Evolutionary conservation across 345 rosid species (phyloP), one percentile per base, ranked within the genome.

Genomic region (Gossypium australe): DNA sequence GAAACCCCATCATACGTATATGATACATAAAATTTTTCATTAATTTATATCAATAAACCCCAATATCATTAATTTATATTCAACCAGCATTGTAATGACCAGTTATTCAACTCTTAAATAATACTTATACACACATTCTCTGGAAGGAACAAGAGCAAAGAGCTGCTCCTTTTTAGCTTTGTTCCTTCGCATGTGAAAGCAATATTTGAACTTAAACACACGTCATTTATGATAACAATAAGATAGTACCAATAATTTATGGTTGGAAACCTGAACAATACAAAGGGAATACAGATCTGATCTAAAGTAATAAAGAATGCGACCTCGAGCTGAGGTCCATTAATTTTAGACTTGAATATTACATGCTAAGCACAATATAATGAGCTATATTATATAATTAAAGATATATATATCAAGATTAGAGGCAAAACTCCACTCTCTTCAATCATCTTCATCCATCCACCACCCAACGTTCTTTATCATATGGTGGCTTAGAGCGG

Each of bases 241-340:
- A 20, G 61, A 59, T 24, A 59, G 8, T 59, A 25, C 14, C 25
- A 63, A 34, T 13, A 53, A 62, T 48, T 27, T 41, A 51, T 12
- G 62, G 34, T n/a, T n/a, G 48, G 11, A 48, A 77, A 25, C 48
- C 9, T 65, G 49, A 68, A 57, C 38, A 59, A 68, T 47, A 59
- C 75, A 45, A 73, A 41, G 22, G 52, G 48, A 67, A 25, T 17
- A 63, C 51, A 53, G 63, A 66, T 78, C 72, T 60, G 9, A 59
- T 59, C 29, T n/a, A 38, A 59, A 45, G 27, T 2, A 71, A 17
- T 25, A 85, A 82, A 82, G 84, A 85, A 79, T 78, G 82, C 48
- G 90, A 85, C 89, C 90, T 85, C 85, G 85, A 87, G 89, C 72
- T 82, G 82, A 84, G 86, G 83, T 79, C 89, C 17, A 55, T 12